phyloP scores from a whole-genome alignment of 2,329 filamentous ascomycete genomes.

The Rosellinia necatrix region DNA sequence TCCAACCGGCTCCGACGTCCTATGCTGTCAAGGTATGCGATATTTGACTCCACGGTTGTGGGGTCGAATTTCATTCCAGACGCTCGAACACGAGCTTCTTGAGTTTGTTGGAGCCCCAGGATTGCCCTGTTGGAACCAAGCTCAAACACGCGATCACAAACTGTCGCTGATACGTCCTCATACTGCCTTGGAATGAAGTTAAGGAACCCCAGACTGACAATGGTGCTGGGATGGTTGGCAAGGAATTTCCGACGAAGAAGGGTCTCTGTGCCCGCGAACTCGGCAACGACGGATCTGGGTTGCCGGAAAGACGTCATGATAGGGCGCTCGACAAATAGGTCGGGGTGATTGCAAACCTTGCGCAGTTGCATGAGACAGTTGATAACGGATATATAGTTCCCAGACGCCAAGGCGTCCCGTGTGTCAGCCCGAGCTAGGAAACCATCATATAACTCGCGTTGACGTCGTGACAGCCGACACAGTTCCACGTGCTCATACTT shows the following conservation, averaged over 20 bases:
- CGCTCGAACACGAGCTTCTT: slow-evolving; percentile 65
- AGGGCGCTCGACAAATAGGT: slow-evolving; percentile 92
- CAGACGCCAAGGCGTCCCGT: slow-evolving; percentile 83
- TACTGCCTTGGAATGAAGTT: slow-evolving; percentile 76
- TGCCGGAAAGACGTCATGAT: slow-evolving; percentile 98
- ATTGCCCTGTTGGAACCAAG: slow-evolving; percentile 73
- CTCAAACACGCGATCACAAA: slow-evolving; percentile 62
- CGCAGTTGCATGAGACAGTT: slow-evolving; percentile 97
- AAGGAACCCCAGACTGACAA: slow-evolving; percentile 74
- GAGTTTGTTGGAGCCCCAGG: slow-evolving; percentile 72
- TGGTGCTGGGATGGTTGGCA: slow-evolving; percentile 63
- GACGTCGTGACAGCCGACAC: slow-evolving; percentile 91
- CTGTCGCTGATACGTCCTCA: slow-evolving; percentile 64
- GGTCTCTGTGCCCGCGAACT: slow-evolving; percentile 74
- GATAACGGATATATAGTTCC: slow-evolving; percentile 97
- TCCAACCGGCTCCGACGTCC: slow-evolving; percentile 72
- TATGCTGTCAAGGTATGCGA: slow-evolving; percentile 74
- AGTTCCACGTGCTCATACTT: slow-evolving; percentile 98
- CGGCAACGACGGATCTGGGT: slow-evolving; percentile 74
- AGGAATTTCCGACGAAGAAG: slow-evolving; percentile 70
- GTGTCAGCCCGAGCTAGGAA: slow-evolving; percentile 92
- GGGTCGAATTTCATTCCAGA: slow-evolving; percentile 63
- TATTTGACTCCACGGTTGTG: slow-evolving; percentile 68
- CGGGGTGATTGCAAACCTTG: slow-evolving; percentile 98
- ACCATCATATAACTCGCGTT: slow-evolving; percentile 93